Conservation (phyloP, 305 asterid genomes). For the Fraxinus baroniana region DNA sequence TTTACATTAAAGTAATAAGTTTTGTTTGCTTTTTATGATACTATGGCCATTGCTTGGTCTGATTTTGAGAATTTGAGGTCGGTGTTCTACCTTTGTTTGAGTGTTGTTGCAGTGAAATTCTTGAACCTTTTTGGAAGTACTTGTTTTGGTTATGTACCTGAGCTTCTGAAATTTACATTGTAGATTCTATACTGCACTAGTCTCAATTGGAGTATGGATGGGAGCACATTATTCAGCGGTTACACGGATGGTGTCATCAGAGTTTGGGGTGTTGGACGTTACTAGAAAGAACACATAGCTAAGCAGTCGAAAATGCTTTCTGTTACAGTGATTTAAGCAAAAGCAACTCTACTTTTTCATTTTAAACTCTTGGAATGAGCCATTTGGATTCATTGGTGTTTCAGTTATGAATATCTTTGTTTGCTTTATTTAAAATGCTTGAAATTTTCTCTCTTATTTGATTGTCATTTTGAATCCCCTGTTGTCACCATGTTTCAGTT, state of each 20-base stretch:
- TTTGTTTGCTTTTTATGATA: neutral
- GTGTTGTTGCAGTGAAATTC: neutral
- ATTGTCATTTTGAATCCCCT: neutral
- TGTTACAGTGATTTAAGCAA: conserved; percentile 20
- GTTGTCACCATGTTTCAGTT: neutral
- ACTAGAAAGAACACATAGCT: conserved; percentile 27
- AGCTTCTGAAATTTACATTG: conserved; percentile 15
- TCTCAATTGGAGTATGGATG: conserved; percentile 60
- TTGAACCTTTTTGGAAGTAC: neutral
- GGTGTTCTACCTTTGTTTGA: neutral
- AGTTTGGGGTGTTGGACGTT: conserved; percentile 61
- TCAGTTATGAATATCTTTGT: conserved; percentile 21
- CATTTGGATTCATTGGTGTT: conserved; percentile 17
- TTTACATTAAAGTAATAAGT: neutral
- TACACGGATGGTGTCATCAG: conserved; percentile 55
- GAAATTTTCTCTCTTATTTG: neutral
- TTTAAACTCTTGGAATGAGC: conserved; percentile 13
- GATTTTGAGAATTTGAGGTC: neutral
- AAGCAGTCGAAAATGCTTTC: neutral
- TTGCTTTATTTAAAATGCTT: neutral
- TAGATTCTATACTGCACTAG: conserved; percentile 57
- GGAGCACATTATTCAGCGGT: conserved; percentile 63
- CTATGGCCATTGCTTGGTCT: neutral
- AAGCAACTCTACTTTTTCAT: conserved; percentile 12
- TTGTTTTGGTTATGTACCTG: neutral